These are phyloP conservation scores for Colletotrichum sublineola DNA, from an alignment of 2,329 filamentous ascomycete species.

Conservation along the genomic window DNA sequence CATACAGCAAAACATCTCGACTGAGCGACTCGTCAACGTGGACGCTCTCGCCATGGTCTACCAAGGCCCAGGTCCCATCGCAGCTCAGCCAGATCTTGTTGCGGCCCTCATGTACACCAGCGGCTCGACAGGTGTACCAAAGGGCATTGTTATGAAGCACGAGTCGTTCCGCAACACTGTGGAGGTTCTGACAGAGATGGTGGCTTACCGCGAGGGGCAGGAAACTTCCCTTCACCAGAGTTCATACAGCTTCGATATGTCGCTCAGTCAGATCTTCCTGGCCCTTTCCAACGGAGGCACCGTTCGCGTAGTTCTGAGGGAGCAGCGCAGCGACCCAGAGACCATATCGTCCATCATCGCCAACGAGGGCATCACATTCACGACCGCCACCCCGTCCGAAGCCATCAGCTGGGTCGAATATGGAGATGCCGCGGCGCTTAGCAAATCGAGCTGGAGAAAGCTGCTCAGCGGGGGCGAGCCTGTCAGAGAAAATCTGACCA, in stretches of 20 bases:
- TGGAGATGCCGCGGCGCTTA: conserved; percentile 31
- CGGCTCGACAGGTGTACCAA: conserved; percentile 53
- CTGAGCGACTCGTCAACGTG: neutral
- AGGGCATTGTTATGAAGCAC: conserved; percentile 55
- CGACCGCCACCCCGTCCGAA: conserved; percentile 57
- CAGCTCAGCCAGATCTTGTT: neutral
- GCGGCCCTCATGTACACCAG: conserved; percentile 51
- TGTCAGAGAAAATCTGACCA: no score
- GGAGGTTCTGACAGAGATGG: conserved; percentile 13
- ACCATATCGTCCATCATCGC: conserved; percentile 53
- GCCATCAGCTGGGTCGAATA: conserved; percentile 50
- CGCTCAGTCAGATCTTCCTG: conserved; percentile 53
- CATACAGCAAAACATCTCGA: neutral
- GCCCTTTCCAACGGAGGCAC: conserved; percentile 54
- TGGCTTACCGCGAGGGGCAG: conserved; percentile 38
- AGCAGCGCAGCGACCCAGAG: conserved; percentile 50
- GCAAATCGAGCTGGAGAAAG: conserved; percentile 17
- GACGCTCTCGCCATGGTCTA: neutral
- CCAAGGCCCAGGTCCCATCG: neutral
- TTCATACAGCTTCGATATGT: conserved; percentile 57
- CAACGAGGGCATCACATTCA: conserved; percentile 53
- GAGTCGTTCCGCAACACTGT: conserved; percentile 48
- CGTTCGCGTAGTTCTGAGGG: conserved; percentile 51
- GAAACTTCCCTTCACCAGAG: conserved; percentile 55
- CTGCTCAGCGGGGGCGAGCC: no score